Evolutionary conservation across 1,139 yeast genomes (phyloP).

Genomic region (Yamadazyma oceani): DNA sequence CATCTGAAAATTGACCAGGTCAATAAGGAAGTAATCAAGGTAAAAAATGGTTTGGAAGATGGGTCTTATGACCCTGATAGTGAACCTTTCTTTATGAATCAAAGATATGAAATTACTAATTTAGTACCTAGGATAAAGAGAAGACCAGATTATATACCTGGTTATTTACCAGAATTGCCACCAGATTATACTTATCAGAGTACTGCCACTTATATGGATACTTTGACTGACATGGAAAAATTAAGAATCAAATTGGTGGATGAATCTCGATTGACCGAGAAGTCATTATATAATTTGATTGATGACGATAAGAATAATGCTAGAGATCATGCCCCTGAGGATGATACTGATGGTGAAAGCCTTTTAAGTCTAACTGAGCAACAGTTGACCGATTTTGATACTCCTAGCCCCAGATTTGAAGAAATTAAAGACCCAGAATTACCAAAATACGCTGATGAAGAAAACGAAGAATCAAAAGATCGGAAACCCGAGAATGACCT

Average conservation of each 20-base stretch:
- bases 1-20: slow-evolving; percentile 8
- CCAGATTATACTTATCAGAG: slow-evolving; percentile 88
- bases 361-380: slow-evolving; percentile 23
- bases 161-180: slow-evolving; percentile 82
- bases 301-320: slow-evolving; percentile 38
- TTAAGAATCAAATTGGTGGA: slow-evolving; percentile 70
- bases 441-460: slow-evolving; percentile 18
- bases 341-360: slow-evolving; percentile 21
- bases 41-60: slow-evolving; percentile 4
- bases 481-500: slow-evolving; percentile 8
- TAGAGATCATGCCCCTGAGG: slow-evolving; percentile 24
- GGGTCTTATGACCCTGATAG: slow-evolving; percentile 9
- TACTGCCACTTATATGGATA: slow-evolving; percentile 65
- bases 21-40: slow-evolving; percentile 6
- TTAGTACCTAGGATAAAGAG: slow-evolving; percentile 54
- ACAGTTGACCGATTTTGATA: slow-evolving; percentile 17
- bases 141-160: slow-evolving; percentile 59
- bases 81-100: slow-evolving; percentile 44
- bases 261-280: slow-evolving; percentile 79
- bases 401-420: slow-evolving; percentile 19
- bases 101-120: slow-evolving; percentile 50
- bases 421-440: slow-evolving; percentile 13
- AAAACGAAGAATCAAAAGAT: slow-evolving; percentile 9
- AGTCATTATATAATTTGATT: slow-evolving; percentile 64
- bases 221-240: slow-evolving; percentile 70